These are phyloP conservation scores for Corchorus capsularis DNA, from an alignment of 345 rosid species.

Conservation along the genomic window DNA sequence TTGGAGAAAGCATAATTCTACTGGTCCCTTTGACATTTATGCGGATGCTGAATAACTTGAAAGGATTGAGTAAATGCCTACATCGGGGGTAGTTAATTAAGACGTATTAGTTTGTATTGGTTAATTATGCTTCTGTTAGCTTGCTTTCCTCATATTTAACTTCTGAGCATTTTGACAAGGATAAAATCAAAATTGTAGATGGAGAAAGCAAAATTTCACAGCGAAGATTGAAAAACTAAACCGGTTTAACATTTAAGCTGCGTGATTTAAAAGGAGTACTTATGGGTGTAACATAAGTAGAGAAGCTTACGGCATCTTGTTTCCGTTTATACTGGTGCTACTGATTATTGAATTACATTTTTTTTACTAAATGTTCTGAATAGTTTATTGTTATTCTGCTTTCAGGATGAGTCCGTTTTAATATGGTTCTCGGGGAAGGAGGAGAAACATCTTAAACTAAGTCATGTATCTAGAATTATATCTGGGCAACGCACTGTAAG, in stretches of 20 bases:
- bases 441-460: slow-evolving; percentile 86
- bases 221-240: not conserved
- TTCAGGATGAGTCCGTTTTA: slow-evolving; percentile 94
- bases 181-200: not conserved
- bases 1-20: not conserved
- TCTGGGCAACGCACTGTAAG: slow-evolving; percentile 99
- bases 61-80: not conserved
- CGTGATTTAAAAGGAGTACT: not conserved
- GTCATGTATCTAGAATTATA: slow-evolving; percentile 86
- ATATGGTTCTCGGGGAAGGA: slow-evolving; percentile 97
- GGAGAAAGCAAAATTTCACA: not conserved
- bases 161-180: not conserved
- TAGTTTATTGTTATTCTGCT: slow-evolving; percentile 27
- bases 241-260: not conserved
- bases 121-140: not conserved
- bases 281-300: not conserved
- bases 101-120: not conserved
- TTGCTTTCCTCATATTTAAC: not conserved
- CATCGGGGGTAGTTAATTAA: not conserved
- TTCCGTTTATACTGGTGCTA: not conserved
- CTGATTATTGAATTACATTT: not conserved
- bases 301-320: not conserved
- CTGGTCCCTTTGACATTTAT: not conserved
- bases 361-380: slow-evolving; percentile 10
- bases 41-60: not conserved